phyloP scores from a whole-genome alignment of 1,284 basidiomycete species.

The Ceratobasidium sp. region DNA sequence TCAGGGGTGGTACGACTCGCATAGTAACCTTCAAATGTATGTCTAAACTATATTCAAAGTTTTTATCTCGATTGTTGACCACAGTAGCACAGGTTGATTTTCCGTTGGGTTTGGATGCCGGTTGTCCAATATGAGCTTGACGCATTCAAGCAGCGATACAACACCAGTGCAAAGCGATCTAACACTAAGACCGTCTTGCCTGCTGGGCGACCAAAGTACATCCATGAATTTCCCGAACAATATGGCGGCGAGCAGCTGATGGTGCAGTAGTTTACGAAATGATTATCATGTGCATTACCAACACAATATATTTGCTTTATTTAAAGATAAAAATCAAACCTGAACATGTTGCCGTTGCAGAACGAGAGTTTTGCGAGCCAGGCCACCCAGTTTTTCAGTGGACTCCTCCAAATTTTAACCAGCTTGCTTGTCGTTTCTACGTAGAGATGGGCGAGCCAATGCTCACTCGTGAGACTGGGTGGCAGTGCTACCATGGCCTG shows the following conservation, averaged over 20 bases:
- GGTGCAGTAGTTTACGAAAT: too few relatives aligned
- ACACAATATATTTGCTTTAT: background rate
- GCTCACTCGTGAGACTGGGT: background rate
- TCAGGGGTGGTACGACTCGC: constrained; percentile 57
- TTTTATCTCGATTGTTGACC: background rate
- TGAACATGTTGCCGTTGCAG: too few relatives aligned
- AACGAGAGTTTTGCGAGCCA: background rate
- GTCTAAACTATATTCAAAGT: constrained; percentile 25
- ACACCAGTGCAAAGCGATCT: background rate
- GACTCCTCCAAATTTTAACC: background rate
- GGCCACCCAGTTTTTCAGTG: background rate
- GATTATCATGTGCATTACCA: too few relatives aligned
- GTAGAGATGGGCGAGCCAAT: background rate
- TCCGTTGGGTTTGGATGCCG: background rate
- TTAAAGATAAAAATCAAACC: too few relatives aligned
- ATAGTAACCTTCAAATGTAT: constrained; percentile 56
- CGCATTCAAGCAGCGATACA: background rate
- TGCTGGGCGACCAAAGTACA: background rate
- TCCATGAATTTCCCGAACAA: background rate
- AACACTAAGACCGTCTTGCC: background rate
- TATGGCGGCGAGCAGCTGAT: background rate
- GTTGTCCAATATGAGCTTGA: background rate
- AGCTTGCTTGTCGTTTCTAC: background rate
- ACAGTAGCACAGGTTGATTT: background rate
- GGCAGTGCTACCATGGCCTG: background rate